Percentiles rank a stretch among this genome's conserved stretches.
These are phyloP conservation scores for Agmasoma carcini DNA, from an alignment of 371 early-diverging fungal species.

Conservation along the genomic window DNA sequence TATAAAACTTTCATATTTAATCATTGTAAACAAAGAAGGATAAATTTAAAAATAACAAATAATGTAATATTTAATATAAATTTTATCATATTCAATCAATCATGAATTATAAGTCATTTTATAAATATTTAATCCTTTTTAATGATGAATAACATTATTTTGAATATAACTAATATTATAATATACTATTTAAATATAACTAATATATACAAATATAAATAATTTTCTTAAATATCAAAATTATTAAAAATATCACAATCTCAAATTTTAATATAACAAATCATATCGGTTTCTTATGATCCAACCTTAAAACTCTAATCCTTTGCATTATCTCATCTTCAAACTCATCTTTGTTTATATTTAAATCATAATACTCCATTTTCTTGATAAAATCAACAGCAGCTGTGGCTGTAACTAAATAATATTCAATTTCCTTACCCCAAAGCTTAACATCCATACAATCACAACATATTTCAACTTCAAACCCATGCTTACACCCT, in stretches of 20 bases:
- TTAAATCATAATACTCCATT: conserved; percentile 40
- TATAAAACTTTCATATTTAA: background rate
- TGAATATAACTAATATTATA: background rate
- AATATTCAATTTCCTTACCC: conserved; percentile 25
- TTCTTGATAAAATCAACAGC: conserved; percentile 34
- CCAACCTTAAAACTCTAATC: conserved; percentile 2
- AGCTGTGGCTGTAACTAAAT: conserved; percentile 21
- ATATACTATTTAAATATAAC: background rate
- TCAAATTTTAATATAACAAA: background rate
- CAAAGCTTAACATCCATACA: conserved; percentile 3
- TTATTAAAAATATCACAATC: background rate
- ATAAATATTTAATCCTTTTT: too few relatives aligned
- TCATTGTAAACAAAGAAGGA: background rate
- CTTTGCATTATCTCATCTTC: conserved; percentile 11
- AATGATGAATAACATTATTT: background rate
- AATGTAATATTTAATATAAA: too few relatives aligned
- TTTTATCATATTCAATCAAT: too few relatives aligned
- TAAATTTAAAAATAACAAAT: background rate
- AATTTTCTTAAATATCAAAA: conserved; percentile 1
- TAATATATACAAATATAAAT: background rate
- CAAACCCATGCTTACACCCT: conserved; percentile 21
- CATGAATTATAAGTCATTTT: too few relatives aligned
- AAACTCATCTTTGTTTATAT: conserved; percentile 33
- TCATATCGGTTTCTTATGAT: background rate
- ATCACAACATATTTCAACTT: conserved; percentile 13